Evolutionary conservation across 2,329 filamentous ascomycete species (phyloP), one percentile per base, ranked within the genome.

Genomic region (Madurella fahalii): DNA sequence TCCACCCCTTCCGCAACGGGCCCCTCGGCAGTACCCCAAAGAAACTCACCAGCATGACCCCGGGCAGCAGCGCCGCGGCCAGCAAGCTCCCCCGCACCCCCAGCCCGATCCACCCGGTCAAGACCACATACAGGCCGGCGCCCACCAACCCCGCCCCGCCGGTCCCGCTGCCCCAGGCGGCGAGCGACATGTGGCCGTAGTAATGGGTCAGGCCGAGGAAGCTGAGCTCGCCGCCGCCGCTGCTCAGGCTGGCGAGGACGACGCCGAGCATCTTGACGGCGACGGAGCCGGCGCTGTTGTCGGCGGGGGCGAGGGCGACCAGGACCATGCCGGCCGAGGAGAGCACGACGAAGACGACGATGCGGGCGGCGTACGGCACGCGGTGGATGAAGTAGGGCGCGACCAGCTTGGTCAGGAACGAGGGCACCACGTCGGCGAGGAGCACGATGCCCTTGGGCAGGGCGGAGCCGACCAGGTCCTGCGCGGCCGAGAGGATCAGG

Each of bases 301-400:
- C 74, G 2, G 80, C 70, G 1, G 90, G 90, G 0, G 90, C 90
- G 34, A 94, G 76, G 0, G 92, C 91, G 37, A 97, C 85, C 44
- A 95, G 78, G 44, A 95, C 79, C 94, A 97, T 97, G 57, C 94
- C 94, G 7, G 77, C 71, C n/a, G 85, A 82, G 0, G 92, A 95
- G 2, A 95, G 74, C 1, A 76, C 76, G 58, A 88, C 89, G 68
- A 96, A 90, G 48, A 86, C 70, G 44, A 90, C 66, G 54, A 96
- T 82, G 9, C 94, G 89, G 2, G 85, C 65, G 18, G 79, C 76
- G 72, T 97, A 97, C 0, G 93, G 88, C 9, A 97, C 80, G 54
- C 82, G 77, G 68, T 96, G 90, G 67, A 97, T 96, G 64, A 95
- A 93, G 77, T 97, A 96, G 0, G 94, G 94, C 0, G 90, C 90